Evolutionary conservation across 768 basidiomycete species (phyloP).

Genomic region (Dentipellis sp.): DNA sequence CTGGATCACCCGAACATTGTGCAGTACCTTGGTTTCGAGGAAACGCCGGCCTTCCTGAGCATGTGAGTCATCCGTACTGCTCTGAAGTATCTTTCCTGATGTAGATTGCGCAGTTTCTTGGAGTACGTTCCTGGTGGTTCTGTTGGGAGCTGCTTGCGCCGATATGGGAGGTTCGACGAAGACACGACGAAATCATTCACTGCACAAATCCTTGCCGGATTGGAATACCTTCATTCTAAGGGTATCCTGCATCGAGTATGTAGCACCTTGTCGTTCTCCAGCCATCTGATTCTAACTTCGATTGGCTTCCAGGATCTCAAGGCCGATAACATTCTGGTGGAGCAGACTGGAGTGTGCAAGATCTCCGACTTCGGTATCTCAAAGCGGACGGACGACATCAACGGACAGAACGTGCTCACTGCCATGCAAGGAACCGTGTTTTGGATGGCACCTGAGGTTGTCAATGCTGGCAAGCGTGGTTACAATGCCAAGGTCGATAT

Average conservation of each 20-base stretch:
- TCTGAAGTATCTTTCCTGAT: background rate
- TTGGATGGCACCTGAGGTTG: constrained; percentile 98
- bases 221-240: constrained; percentile 87
- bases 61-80: constrained; percentile 50
- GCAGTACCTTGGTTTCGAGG: constrained; percentile 92
- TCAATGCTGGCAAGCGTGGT: constrained; percentile 78
- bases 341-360: constrained; percentile 87
- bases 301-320: constrained; percentile 68
- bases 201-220: constrained; percentile 79
- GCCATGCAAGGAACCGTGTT: constrained; percentile 98
- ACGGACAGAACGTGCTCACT: constrained; percentile 74
- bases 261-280: constrained; percentile 2
- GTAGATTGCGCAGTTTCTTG: constrained; percentile 58
- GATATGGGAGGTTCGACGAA: constrained; percentile 89
- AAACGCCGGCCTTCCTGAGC: constrained; percentile 80
- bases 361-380: constrained; percentile 99
- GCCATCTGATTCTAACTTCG: background rate
- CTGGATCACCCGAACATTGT: constrained; percentile 97
- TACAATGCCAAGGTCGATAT: constrained; percentile 98
- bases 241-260: constrained; percentile 87
- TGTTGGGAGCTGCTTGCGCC: constrained; percentile 80
- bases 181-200: constrained; percentile 91
- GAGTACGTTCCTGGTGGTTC: constrained; percentile 99
- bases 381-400: constrained; percentile 86
- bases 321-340: constrained; percentile 96